Evolutionary conservation across 2,329 filamentous ascomycete genomes (phyloP), one percentile per base, ranked within the genome.

Genomic region (Aspergillus sp.): DNA sequence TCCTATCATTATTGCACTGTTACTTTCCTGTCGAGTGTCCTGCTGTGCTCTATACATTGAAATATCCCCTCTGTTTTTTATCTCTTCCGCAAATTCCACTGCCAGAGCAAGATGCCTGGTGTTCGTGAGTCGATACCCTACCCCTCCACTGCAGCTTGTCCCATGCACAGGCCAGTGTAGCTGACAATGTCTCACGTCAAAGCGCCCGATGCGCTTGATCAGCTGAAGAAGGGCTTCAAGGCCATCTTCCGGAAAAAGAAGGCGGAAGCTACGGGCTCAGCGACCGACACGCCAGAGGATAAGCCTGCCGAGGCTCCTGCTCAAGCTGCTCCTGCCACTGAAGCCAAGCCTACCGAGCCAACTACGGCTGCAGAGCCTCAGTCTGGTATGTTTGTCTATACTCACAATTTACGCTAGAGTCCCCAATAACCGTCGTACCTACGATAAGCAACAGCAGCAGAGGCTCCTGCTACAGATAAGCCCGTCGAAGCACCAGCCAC

Each of bases 191-290:
- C 21, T 31, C 27, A 23, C 21, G 52, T 6, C 33, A 31, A 46
- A 73, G 70, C 70, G 41, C 69, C 68, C 53, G 64, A 71, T 64
- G 65, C 69, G 54, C 59, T 72, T 24, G 60, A 69, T 21, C 66
- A 71, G 61, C 46, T 74, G 59, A 74, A 74, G 68, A 67, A 66
- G 44, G 65, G 67, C 50, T 62, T 73, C 44, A 74, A 70, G 54
- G 58, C 60, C 40, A 63, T 74, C 51, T 70, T 74, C 62, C 61
- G 65, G 40, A 64, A 64, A 21, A 74, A 69, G 68, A 72, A 70
- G 64, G 69, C 68, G 63, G 58, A 56, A 19, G 47, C 56, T 43
- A 17, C 45, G 15, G 59, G 55, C 27, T 46, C 64, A 9, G 45
- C 55, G 21, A 57, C 60, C 12, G 58, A 55, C 6, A 54, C 63